Conservation (phyloP, 176 grass and related monocot species). For the Juncus effusus region DNA sequence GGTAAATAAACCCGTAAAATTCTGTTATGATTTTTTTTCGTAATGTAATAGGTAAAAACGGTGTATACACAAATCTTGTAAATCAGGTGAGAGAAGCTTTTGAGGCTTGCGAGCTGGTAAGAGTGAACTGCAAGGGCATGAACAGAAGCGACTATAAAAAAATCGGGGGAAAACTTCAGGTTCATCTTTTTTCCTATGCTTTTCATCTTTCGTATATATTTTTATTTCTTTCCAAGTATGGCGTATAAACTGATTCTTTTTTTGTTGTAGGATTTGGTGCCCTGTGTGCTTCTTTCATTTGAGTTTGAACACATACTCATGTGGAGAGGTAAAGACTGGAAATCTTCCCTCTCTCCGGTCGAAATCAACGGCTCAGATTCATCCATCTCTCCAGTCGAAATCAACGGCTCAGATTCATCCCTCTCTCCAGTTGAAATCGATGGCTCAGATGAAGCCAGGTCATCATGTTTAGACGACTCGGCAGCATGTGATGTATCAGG, state of each 20-base stretch:
- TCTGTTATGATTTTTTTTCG: constrained; percentile 2
- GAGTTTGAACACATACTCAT: constrained; percentile 91
- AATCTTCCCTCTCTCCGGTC: constrained; percentile 39
- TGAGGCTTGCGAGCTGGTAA: constrained; percentile 85
- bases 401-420: constrained; percentile 22
- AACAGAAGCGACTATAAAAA: constrained; percentile 89
- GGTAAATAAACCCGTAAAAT: background rate
- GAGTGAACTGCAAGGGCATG: constrained; percentile 66
- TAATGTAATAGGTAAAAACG: constrained; percentile 75
- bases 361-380: constrained; percentile 35
- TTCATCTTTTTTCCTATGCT: constrained; percentile 23
- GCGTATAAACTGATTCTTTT: background rate
- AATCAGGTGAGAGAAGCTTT: constrained; percentile 81
- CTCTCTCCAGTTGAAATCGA: background rate
- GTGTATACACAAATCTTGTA: constrained; percentile 73
- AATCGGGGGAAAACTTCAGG: constrained; percentile 89
- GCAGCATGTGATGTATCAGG: constrained; percentile 5
- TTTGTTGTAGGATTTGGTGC: constrained; percentile 68
- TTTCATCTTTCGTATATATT: background rate
- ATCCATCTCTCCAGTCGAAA: constrained; percentile 6
- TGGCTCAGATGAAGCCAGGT: background rate
- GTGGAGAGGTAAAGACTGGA: constrained; percentile 88
- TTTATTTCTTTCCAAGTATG: no score
- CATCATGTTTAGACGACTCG: constrained; percentile 18
- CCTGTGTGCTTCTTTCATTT: constrained; percentile 73